Base-by-base conservation (phyloP, 139 green algal genomes). In the Nannochloris sp. region DNA sequence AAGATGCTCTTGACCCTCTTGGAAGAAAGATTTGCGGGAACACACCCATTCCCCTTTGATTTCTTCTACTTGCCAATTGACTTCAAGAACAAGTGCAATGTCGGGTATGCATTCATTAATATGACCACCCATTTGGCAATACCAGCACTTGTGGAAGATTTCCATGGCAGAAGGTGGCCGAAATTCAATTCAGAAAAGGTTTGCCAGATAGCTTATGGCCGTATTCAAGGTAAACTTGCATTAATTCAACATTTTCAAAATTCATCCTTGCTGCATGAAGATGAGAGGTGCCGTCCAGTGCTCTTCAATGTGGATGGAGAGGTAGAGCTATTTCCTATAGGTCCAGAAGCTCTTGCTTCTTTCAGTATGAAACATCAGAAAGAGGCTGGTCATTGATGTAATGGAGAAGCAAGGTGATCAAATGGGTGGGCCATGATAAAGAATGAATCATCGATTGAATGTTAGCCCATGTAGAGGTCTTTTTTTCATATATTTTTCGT, bases 11-110 rank as follows among this genome's bases (percentile, higher is more conserved):
- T 98, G 53, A 75, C 85, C 49, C 59, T 78, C 70, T 81, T 71
- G 5, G 71, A 78, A 65, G 92, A 96, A 68, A 64, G 79, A 16
- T 91, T 97, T 79, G 69, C 78, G 14, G 92, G 92, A 56, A 62
- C 59, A 59, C 12, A 44, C 16, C 58, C 58, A 17, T 64, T 64
- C 58, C 80, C 70, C 20, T 91, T 88, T 62, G 85, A 91, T 74
- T 91, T 89, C 71, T 89, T 87, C 70, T 92, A 92, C 71, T 63
- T 92, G 31, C 85, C 85, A 48, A 92, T 92, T 57, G 85, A 92
- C 70, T 98, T 98, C 88, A 98, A 98, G 82, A 98, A 98, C 78
- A 94, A 95, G 78, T 98, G 92, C 87, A 98, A 98, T 72, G 92
- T 98, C 9, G 92, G 92, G 44, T 98, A 98, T 64, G 93, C 91